A percentile compares a stretch with the other conserved stretches of the same genome.
Evolutionary conservation across 1,284 basidiomycete species (phyloP).

Genomic region (Trichosporon asahii): DNA sequence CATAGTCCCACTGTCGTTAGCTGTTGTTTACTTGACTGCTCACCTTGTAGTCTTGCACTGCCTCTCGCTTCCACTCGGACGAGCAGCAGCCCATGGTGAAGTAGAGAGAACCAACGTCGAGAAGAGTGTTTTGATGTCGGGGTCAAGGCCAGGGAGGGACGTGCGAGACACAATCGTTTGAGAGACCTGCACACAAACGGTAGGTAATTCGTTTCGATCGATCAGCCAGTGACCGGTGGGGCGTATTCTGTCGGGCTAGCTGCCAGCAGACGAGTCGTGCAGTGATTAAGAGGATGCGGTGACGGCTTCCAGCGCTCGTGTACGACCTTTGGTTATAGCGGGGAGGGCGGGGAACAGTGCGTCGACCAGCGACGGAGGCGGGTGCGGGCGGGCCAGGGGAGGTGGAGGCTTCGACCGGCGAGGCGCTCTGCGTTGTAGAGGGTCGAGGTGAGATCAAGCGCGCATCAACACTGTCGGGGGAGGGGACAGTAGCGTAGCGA

Average conservation of each 20-base stretch:
- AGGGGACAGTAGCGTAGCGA: background rate
- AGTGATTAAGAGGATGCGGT: background rate
- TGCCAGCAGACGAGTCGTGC: background rate
- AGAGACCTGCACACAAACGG: background rate
- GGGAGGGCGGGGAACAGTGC: background rate
- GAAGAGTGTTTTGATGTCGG: background rate
- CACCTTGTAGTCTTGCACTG: conserved; percentile 96
- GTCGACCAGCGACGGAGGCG: conserved; percentile 7
- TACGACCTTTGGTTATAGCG: background rate
- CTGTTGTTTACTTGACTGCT: conserved; percentile 27
- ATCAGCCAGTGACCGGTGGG: background rate
- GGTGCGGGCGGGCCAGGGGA: conserved; percentile 4
- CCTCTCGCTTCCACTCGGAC: conserved; percentile 89
- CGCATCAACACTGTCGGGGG: background rate
- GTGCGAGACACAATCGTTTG: background rate
- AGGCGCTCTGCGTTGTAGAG: background rate
- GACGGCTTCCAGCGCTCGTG: background rate
- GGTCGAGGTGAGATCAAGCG: background rate
- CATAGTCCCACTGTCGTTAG: conserved; percentile 83
- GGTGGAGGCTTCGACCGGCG: conserved; percentile 1
- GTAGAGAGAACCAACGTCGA: conserved; percentile 57
- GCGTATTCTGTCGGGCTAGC: too few species aligned
- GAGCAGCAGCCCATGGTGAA: conserved; percentile 47
- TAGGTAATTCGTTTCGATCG: background rate
- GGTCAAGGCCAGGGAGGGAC: background rate